Percentiles rank a stretch among this genome's conserved stretches.
These are phyloP conservation scores for Aspergillus affinis DNA, from an alignment of 495 filamentous ascomycete genomes.

Conservation along the genomic window DNA sequence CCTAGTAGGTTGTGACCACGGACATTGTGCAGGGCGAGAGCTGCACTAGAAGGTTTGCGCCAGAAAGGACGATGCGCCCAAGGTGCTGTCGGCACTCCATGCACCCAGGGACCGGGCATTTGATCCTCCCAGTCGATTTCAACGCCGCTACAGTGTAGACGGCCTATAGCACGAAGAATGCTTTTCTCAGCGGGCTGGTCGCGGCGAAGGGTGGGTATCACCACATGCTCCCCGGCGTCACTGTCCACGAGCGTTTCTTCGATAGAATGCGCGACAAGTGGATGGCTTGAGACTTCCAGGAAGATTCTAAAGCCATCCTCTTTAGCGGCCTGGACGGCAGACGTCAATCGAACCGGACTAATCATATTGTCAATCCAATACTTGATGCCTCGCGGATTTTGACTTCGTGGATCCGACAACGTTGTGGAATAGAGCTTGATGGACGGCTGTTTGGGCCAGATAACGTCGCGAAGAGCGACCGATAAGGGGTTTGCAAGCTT, in stretches of 20 bases:
- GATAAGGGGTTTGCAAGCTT: slow-evolving; percentile 26
- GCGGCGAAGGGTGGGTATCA: slow-evolving; percentile 29
- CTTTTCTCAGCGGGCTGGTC: slow-evolving; percentile 11
- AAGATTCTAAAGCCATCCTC: slow-evolving; percentile 35
- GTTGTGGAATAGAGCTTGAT: slow-evolving; percentile 42
- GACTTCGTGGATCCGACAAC: slow-evolving; percentile 17
- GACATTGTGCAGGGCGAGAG: slow-evolving; percentile 24
- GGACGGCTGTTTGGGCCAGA: slow-evolving; percentile 24
- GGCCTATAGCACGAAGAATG: slow-evolving; percentile 22
- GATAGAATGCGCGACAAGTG: slow-evolving; percentile 36
- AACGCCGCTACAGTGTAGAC: slow-evolving; percentile 46
- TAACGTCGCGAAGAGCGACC: slow-evolving; percentile 13
- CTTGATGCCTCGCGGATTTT: slow-evolving; percentile 10
- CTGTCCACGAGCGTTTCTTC: slow-evolving; percentile 30
- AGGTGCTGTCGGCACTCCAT: slow-evolving; percentile 41
- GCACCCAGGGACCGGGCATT: slow-evolving; percentile 21
- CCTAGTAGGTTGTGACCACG: slow-evolving; percentile 35
- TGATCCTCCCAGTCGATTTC: slow-evolving; percentile 43
- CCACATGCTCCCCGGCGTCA: slow-evolving; percentile 25
- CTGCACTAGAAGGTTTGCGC: slow-evolving; percentile 37
- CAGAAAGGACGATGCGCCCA: slow-evolving; percentile 55
- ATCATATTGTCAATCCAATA: slow-evolving; percentile 11
- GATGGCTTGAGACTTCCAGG: slow-evolving; percentile 37
- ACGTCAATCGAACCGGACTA: slow-evolving; percentile 16
- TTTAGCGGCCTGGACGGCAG: slow-evolving; percentile 32